These are phyloP conservation scores for Komagataella populi DNA, from an alignment of 805 yeast genomes.

Conservation along the genomic window DNA sequence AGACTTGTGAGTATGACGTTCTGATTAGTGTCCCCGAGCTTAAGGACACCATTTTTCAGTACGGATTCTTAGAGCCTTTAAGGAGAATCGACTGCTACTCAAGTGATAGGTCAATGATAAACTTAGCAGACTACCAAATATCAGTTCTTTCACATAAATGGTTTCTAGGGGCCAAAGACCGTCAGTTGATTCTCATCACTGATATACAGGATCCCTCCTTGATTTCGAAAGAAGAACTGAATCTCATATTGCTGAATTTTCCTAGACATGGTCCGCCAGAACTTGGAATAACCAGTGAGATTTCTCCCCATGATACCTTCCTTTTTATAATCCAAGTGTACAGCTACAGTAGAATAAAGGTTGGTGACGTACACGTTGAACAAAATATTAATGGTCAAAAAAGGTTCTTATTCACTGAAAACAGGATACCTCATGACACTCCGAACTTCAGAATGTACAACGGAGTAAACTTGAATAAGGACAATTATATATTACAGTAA, in stretches of 20 bases:
- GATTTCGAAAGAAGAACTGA: background rate
- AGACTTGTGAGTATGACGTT: constrained; percentile 18
- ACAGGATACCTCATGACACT: background rate
- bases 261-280: background rate
- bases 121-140: background rate
- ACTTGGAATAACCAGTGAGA: background rate
- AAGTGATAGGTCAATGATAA: background rate
- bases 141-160: background rate
- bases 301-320: background rate
- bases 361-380: constrained; percentile 2
- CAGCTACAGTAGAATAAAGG: background rate
- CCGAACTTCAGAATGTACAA: background rate
- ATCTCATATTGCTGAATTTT: background rate
- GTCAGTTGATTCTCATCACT: background rate
- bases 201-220: background rate
- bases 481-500: background rate
- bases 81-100: background rate
- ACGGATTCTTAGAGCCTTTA: background rate
- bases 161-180: background rate
- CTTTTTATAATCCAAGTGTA: background rate
- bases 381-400: background rate
- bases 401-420: background rate
- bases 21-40: constrained; percentile 11
- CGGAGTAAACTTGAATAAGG: background rate
- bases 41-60: constrained; percentile 7